Evolutionary conservation across 2,329 filamentous ascomycete species (phyloP), one percentile per base, ranked within the genome.

Genomic region (Cordyceps cicadae): DNA sequence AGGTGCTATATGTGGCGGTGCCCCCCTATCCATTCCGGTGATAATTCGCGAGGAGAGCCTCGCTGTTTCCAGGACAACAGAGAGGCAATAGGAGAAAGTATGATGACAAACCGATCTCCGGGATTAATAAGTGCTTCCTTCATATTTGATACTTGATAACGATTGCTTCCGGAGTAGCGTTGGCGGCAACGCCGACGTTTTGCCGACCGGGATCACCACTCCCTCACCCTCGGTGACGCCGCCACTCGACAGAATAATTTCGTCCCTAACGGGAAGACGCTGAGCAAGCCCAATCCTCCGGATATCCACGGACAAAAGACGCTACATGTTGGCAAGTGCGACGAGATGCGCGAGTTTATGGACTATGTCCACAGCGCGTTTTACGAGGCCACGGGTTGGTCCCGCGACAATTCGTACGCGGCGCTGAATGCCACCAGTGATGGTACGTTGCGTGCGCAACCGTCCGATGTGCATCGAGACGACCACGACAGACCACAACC

Each of bases 341-440:
- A 39, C 70, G 70, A 77, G 59, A 97, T 97, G 92, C 87, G 94
- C 78, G 88, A 92, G 77, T 97, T 96, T 79, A 96, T 97, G 90
- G 92, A 96, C 77, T 93, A 95, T 79, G 88, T 97, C 78, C 91
- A 96, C 76, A 84, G 88, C 76, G 89, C 90, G 69, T 97, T 96
- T 77, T 90, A 91, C 74, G 82, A 89, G 72, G 87, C 89, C 61
- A 92, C 92, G 51, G 84, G 88, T 72, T 97, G 92, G 92, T 89
- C 92, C 71, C 82, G 86, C 70, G 91, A 97, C 79, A 96, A 96
- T 75, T 94, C 90, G 63, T 97, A 97, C 77, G 87, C 90, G 67
- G 85, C 87, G 65, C 79, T 97, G 69, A 96, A 92, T 67, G 86
- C 88, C 62, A 95, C 91, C 4, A 86, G 90, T 53, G 85, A 91